A percentile compares a stretch with the other conserved stretches of the same genome.
Evolutionary conservation across 2,329 filamentous ascomycete species (phyloP).

Genomic region (Colletotrichum sp.): DNA sequence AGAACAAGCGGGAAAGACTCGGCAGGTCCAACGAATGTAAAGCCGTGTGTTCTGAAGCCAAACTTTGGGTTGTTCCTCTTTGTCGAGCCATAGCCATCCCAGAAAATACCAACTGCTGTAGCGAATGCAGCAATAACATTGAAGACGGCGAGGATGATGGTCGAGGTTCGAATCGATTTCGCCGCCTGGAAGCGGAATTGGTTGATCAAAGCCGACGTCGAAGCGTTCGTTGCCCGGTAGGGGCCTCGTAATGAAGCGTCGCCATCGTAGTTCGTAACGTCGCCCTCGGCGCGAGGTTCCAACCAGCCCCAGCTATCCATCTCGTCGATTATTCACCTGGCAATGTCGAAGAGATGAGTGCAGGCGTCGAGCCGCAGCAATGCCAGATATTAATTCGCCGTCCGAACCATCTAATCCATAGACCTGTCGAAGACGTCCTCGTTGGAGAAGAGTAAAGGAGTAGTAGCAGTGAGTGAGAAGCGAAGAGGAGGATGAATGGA

Average conservation of each 20-base stretch:
- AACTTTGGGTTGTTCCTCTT: conserved; percentile 45
- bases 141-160: conserved; percentile 65
- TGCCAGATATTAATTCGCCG: conserved; percentile 22
- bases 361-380: conserved; percentile 42
- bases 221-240: conserved; percentile 30
- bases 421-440: conserved; percentile 22
- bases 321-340: conserved; percentile 23
- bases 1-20: conserved; percentile 62
- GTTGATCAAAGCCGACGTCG: conserved; percentile 54
- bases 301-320: conserved; percentile 27
- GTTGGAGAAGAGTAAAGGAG: background rate
- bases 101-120: conserved; percentile 61
- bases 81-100: conserved; percentile 56
- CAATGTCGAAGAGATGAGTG: conserved; percentile 23
- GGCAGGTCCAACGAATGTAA: conserved; percentile 49
- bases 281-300: conserved; percentile 28
- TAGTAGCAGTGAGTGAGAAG: conserved; percentile 17
- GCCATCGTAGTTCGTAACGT: conserved; percentile 20
- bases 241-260: conserved; percentile 30
- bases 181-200: conserved; percentile 57
- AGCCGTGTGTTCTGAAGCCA: conserved; percentile 44
- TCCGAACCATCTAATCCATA: conserved; percentile 44
- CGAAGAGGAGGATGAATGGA: conserved; percentile 16
- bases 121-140: conserved; percentile 64
- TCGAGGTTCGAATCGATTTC: conserved; percentile 65